A percentile compares a stretch with the other conserved stretches of the same genome.
phyloP scores from a whole-genome alignment of 371 early-diverging fungal genomes.

The Mucor circinelloides region DNA sequence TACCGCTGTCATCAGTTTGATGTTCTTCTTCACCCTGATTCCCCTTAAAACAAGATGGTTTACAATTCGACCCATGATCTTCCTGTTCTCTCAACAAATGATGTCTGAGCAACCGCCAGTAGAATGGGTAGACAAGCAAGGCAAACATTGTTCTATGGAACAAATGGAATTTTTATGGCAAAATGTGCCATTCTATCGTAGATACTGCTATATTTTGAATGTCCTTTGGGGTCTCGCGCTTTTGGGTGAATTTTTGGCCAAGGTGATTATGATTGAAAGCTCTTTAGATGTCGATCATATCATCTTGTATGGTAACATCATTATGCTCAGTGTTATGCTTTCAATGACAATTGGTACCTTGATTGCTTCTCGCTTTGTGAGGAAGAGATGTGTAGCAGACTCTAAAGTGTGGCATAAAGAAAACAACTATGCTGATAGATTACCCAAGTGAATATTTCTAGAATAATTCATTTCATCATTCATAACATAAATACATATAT shows the following conservation, averaged over 20 bases:
- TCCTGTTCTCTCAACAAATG: slow-evolving; percentile 38
- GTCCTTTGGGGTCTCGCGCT: slow-evolving; percentile 38
- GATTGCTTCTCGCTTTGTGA: background rate
- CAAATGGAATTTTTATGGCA: slow-evolving; percentile 33
- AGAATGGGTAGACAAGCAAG: slow-evolving; percentile 29
- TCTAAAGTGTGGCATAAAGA: background rate
- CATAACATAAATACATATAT: background rate
- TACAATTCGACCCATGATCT: slow-evolving; percentile 35
- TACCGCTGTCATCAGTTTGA: slow-evolving; percentile 38
- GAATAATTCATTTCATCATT: background rate
- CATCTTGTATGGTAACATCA: slow-evolving; percentile 34
- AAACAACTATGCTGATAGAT: background rate
- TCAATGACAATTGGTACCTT: background rate
- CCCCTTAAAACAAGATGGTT: slow-evolving; percentile 44
- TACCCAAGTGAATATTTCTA: background rate
- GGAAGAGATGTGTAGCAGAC: background rate
- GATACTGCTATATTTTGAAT: slow-evolving; percentile 21
- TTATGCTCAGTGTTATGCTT: slow-evolving; percentile 23
- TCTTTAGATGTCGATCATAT: slow-evolving; percentile 36
- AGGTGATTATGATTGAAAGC: slow-evolving; percentile 41
- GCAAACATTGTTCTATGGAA: slow-evolving; percentile 14
- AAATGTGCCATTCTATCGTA: background rate
- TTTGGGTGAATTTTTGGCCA: slow-evolving; percentile 37
- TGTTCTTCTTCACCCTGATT: slow-evolving; percentile 48
- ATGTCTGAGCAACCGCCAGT: slow-evolving; percentile 3